Percentiles rank a stretch among this genome's conserved stretches.
Conservation (phyloP, 1,139 yeast genomes). For the Debaryomyces singareniensis region DNA sequence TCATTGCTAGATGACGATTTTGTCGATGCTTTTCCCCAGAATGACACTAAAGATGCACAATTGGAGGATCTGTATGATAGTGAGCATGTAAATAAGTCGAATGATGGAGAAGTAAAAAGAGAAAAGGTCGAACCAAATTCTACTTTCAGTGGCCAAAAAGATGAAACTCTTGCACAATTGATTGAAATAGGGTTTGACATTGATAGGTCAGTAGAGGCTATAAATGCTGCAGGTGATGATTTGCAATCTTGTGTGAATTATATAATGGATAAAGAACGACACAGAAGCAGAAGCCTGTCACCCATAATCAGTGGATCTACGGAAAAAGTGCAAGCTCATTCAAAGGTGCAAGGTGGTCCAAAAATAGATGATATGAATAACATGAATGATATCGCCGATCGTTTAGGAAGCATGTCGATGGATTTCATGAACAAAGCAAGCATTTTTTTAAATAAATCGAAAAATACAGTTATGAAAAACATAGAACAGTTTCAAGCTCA, state of each 20-base stretch:
- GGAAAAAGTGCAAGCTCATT: background rate
- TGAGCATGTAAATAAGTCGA: no score
- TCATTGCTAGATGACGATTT: conserved; percentile 39
- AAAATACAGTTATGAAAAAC: conserved; percentile 57
- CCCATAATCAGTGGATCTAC: no score
- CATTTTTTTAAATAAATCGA: conserved; percentile 53
- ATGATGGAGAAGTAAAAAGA: background rate
- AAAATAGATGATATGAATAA: background rate
- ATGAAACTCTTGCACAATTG: conserved; percentile 59
- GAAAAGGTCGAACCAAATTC: background rate
- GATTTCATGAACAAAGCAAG: conserved; percentile 63
- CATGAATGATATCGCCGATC: conserved; percentile 12
- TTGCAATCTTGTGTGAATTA: conserved; percentile 62
- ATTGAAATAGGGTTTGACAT: conserved; percentile 75
- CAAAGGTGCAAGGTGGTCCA: conserved; percentile 1
- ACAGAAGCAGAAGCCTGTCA: conserved; percentile 2
- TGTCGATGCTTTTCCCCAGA: conserved; percentile 28
- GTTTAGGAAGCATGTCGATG: conserved; percentile 55
- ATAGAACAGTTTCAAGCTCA: conserved; percentile 48
- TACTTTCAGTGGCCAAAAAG: conserved; percentile 16
- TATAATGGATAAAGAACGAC: conserved; percentile 41
- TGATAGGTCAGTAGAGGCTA: conserved; percentile 57
- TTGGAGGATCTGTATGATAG: no score
- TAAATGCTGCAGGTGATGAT: conserved; percentile 51
- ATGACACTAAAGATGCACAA: conserved; percentile 7